phyloP scores from a whole-genome alignment of 2,329 filamentous ascomycete species.

The Tolypocladium cylindrosporum region DNA sequence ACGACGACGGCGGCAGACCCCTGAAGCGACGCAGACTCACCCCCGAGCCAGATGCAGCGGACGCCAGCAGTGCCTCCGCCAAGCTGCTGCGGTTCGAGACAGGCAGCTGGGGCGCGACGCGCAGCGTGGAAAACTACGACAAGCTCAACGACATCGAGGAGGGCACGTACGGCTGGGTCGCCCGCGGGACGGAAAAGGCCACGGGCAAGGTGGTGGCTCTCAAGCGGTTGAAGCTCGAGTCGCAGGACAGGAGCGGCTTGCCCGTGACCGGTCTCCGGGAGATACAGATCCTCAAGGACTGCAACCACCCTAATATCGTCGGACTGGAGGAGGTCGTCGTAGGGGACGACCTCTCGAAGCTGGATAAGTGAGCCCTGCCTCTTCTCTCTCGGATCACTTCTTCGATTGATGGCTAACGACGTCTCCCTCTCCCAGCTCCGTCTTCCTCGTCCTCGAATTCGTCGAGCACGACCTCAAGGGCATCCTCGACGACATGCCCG shows the following conservation, averaged over 20 bases:
- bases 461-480: conserved; percentile 94
- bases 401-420: neutral
- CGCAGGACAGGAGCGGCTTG: conserved; percentile 61
- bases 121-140: conserved; percentile 80
- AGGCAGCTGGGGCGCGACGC: conserved; percentile 57
- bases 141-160: conserved; percentile 96
- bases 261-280: conserved; percentile 89
- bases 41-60: conserved; percentile 26
- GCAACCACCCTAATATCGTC: conserved; percentile 75
- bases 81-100: conserved; percentile 63
- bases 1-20: conserved; percentile 32
- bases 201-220: conserved; percentile 80
- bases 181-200: conserved; percentile 62
- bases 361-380: conserved; percentile 37
- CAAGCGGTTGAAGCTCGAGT: conserved; percentile 87
- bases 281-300: conserved; percentile 81
- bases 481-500: conserved; percentile 85
- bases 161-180: conserved; percentile 91
- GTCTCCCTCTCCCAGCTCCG: conserved; percentile 35
- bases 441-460: conserved; percentile 95
- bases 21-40: conserved; percentile 54
- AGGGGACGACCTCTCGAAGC: conserved; percentile 46
- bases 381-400: neutral
- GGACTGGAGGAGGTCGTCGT: conserved; percentile 74
- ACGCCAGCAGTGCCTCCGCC: conserved; percentile 14